Base-by-base conservation (phyloP, 1,284 basidiomycete species). In the Anthracocystis panici-leucophaei region DNA sequence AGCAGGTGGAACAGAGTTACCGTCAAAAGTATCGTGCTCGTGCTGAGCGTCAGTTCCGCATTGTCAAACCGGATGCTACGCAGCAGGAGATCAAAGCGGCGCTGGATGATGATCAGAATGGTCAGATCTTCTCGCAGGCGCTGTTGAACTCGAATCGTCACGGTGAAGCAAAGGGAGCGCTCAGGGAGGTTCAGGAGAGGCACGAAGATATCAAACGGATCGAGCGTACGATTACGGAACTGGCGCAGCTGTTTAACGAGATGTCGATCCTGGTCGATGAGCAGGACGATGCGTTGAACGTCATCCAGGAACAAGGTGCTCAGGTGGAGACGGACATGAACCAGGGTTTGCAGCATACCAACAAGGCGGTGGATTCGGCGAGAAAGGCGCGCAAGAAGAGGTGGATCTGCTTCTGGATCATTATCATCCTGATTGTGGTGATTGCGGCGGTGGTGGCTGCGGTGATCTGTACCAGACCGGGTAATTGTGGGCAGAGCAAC, bases 41-140 rank as follows among this genome's bases (percentile, higher is more conserved):
- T 49, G 91, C 96, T 88, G 95, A 96, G 87, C 90, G 97, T 73
- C 97, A 99, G 87, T 96, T 92, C 88, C 94, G 92, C 87, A 99
- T 99, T 91, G 86, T 85, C 73, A 96, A 97, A 87, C 94, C 94
- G 8, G 91, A 95, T 81, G 94, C 94, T 3, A 92, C 93, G 16
- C 89, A 90, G 5, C 91, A 93, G 64, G 94, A 97, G 85, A 88
- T 97, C 61, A 87, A 88, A 52, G 90, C 85, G 23, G 86, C 91
- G 6, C 90, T 93, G n/a, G 90, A 93, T 25, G 88, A 89, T 69
- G 93, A 95, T 83, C 90, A 91, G 63, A 90, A 91, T 63, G 83
- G 83, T 5, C 92, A 94, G 81, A 91, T 97, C 53, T 97, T 97
- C 86, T 89, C 91, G 0, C 91, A 96, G 85, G 94, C 95, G 54